phyloP scores from a whole-genome alignment of 805 yeast genomes.

The Lipomyces yamanashiensis region DNA sequence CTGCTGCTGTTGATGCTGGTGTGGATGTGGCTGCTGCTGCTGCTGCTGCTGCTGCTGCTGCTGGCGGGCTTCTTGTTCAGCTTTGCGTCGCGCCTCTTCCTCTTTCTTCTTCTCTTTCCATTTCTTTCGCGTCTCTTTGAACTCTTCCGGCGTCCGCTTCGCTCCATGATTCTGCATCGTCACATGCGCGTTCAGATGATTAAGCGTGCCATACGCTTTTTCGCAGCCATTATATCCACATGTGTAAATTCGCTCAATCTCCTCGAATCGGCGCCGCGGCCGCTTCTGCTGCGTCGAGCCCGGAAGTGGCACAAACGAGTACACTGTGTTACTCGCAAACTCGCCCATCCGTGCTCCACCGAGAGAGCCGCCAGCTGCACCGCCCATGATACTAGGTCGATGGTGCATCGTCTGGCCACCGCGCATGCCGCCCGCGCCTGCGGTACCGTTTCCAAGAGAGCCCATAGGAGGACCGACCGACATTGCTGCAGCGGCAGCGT shows the following conservation, averaged over 20 bases:
- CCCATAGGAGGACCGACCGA: slow-evolving; percentile 11
- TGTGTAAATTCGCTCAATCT: slow-evolving; percentile 58
- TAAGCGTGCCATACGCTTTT: slow-evolving; percentile 63
- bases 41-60: slow-evolving; percentile 27
- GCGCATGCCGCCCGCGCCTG: slow-evolving; percentile 3
- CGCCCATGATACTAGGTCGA: slow-evolving; percentile 3
- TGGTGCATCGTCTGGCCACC: neutral
- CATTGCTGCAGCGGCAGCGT: slow-evolving; percentile 1
- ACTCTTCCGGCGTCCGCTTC: slow-evolving; percentile 60
- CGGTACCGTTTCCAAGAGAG: neutral
- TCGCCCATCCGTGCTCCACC: slow-evolving; percentile 8
- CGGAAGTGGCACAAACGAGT: slow-evolving; percentile 42
- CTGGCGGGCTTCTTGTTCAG: slow-evolving; percentile 25
- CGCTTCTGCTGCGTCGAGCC: slow-evolving; percentile 48
- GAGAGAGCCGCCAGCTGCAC: neutral
- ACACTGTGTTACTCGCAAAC: slow-evolving; percentile 18
- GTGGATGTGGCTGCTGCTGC: slow-evolving; percentile 18
- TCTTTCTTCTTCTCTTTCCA: slow-evolving; percentile 51
- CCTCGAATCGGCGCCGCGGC: slow-evolving; percentile 59
- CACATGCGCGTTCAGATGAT: slow-evolving; percentile 63
- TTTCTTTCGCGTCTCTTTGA: slow-evolving; percentile 54
- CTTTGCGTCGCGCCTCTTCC: slow-evolving; percentile 37
- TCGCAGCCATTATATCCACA: slow-evolving; percentile 55
- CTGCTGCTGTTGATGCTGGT: slow-evolving; percentile 18
- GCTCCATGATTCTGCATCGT: slow-evolving; percentile 58